Percentiles rank a stretch among this genome's conserved stretches.
phyloP scores from a whole-genome alignment of 176 grass and related monocot genomes.

The Rhipidocladum racemiflorum region DNA sequence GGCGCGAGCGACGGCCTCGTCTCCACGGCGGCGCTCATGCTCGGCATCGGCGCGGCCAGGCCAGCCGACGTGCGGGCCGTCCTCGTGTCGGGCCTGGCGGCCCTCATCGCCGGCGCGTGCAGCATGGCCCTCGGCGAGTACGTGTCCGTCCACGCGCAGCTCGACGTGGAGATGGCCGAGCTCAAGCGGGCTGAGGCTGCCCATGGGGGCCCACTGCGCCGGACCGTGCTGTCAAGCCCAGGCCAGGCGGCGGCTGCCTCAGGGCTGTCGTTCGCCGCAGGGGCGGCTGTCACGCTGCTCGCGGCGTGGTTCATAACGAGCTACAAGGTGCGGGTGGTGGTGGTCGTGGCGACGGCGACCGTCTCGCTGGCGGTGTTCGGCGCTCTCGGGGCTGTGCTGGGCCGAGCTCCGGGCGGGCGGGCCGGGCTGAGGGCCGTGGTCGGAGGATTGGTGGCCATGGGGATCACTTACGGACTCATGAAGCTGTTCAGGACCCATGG shows the following conservation, averaged over 20 bases:
- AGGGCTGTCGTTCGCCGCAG: slow-evolving; percentile 55
- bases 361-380: slow-evolving; percentile 45
- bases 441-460: slow-evolving; percentile 66
- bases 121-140: slow-evolving; percentile 79
- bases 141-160: slow-evolving; percentile 63
- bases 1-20: slow-evolving; percentile 69
- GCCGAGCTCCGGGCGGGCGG: slow-evolving; percentile 23
- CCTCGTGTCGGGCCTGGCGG: slow-evolving; percentile 51
- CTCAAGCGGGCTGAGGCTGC: slow-evolving; percentile 26
- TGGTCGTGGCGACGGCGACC: slow-evolving; percentile 38
- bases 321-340: slow-evolving; percentile 42
- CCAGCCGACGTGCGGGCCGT: slow-evolving; percentile 32
- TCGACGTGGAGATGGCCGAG: slow-evolving; percentile 54
- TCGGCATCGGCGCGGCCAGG: slow-evolving; percentile 51
- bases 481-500: slow-evolving; percentile 38
- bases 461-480: slow-evolving; percentile 60
- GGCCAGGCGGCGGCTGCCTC: slow-evolving; percentile 56
- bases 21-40: slow-evolving; percentile 62
- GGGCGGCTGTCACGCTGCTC: slow-evolving; percentile 47
- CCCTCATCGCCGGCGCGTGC: slow-evolving; percentile 58
- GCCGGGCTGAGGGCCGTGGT: slow-evolving; percentile 41
- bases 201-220: not conserved
- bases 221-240: slow-evolving; percentile 34
- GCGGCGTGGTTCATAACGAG: slow-evolving; percentile 48
- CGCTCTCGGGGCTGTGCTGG: slow-evolving; percentile 32